A percentile compares a stretch with the other conserved stretches of the same genome.
Evolutionary conservation across 1,139 yeast genomes (phyloP).

Genomic region (Hyphopichia buzzinii): DNA sequence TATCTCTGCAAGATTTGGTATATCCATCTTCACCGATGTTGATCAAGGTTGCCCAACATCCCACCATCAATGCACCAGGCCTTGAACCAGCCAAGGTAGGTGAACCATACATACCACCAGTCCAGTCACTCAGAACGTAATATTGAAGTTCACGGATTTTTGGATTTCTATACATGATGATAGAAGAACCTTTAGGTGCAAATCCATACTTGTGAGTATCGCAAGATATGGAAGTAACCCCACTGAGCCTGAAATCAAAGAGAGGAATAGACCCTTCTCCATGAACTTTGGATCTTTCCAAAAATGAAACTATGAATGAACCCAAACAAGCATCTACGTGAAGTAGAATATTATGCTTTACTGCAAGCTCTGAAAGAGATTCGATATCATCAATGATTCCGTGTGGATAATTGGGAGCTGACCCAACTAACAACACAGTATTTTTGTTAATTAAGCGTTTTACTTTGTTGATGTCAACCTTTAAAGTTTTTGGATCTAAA

Average conservation of each 20-base stretch:
- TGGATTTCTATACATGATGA: constrained; percentile 78
- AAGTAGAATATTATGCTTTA: constrained; percentile 64
- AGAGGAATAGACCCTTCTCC: constrained; percentile 44
- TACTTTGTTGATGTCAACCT: constrained; percentile 67
- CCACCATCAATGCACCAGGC: constrained; percentile 95
- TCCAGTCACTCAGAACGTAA: constrained; percentile 81
- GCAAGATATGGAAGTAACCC: constrained; percentile 96
- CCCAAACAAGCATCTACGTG: constrained; percentile 97
- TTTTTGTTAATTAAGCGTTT: constrained; percentile 66
- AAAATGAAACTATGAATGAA: constrained; percentile 81
- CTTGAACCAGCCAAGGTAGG: constrained; percentile 96
- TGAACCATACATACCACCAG: constrained; percentile 94
- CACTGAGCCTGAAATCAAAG: constrained; percentile 86
- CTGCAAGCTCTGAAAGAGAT: constrained; percentile 65
- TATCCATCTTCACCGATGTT: constrained; percentile 82
- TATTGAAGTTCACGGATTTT: constrained; percentile 78
- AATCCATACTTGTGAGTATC: constrained; percentile 98
- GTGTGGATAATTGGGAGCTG: constrained; percentile 97
- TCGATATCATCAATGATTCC: constrained; percentile 91
- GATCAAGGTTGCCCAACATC: constrained; percentile 94
- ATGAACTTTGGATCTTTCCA: constrained; percentile 62
- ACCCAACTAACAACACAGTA: constrained; percentile 83
- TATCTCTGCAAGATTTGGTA: constrained; percentile 59
- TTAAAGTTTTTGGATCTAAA: constrained; percentile 62
- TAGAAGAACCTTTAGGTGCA: constrained; percentile 95